Evolutionary conservation across 164 flowering plant genomes (phyloP).

Genomic region (Litsea cubeba): DNA sequence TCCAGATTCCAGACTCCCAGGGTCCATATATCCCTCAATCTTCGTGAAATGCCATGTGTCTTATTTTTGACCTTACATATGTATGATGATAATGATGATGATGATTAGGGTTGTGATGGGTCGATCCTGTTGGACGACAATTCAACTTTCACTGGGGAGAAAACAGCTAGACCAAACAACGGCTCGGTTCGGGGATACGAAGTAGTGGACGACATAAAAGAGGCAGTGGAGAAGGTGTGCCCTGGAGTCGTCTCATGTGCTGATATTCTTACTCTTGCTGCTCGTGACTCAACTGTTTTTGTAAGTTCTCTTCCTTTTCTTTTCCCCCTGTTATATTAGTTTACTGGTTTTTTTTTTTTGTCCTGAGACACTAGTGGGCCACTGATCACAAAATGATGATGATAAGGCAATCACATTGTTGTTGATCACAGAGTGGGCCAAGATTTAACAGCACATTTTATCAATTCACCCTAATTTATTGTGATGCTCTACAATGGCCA

Average conservation of each 20-base stretch:
- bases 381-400: too few relatives aligned
- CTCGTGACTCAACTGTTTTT: conserved; percentile 26
- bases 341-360: not conserved
- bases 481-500: too few relatives aligned
- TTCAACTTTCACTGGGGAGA: conserved; percentile 26
- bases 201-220: conserved; percentile 33
- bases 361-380: too few relatives aligned
- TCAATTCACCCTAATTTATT: too few relatives aligned
- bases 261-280: conserved; percentile 36
- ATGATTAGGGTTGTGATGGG: conserved; percentile 37
- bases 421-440: too few relatives aligned
- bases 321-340: too few relatives aligned
- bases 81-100: not conserved
- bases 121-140: conserved; percentile 36
- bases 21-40: too few relatives aligned
- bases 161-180: conserved; percentile 24
- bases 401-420: too few relatives aligned
- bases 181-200: conserved; percentile 32
- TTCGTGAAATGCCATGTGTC: too few relatives aligned
- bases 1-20: too few relatives aligned
- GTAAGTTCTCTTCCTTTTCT: conserved; percentile 10
- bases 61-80: too few relatives aligned
- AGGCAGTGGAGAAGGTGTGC: conserved; percentile 29
- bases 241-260: conserved; percentile 43
- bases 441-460: too few relatives aligned